Evolutionary conservation across 106 monocot species (phyloP).

Genomic region (Dactylorhiza incarnata): DNA sequence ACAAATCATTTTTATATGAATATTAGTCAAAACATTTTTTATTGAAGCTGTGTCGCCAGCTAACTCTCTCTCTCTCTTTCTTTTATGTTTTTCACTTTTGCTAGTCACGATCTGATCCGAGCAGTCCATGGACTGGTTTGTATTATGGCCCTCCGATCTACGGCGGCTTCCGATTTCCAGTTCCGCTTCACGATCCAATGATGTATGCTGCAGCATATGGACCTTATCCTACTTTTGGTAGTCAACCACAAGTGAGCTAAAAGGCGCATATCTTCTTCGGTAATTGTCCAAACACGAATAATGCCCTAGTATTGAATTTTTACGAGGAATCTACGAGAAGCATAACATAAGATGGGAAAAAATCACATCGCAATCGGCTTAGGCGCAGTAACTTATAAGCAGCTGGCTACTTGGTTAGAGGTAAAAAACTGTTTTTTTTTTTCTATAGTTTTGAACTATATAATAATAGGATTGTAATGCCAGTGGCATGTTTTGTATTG

Average conservation of each 20-base stretch:
- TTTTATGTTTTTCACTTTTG: background rate
- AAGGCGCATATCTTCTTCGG: background rate
- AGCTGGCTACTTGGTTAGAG: background rate
- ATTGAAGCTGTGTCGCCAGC: background rate
- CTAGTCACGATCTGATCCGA: constrained; percentile 31
- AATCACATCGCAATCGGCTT: constrained; percentile 2
- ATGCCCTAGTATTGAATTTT: background rate
- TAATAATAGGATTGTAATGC: background rate
- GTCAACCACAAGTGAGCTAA: constrained; percentile 85
- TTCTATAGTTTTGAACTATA: background rate
- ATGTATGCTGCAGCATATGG: constrained; percentile 68
- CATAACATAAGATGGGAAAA: constrained; percentile 1
- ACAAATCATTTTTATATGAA: too few species aligned
- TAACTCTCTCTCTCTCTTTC: background rate
- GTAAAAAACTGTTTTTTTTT: background rate
- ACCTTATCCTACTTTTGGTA: constrained; percentile 48
- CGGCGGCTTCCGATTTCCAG: constrained; percentile 45
- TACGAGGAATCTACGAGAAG: background rate
- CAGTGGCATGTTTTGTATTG: background rate
- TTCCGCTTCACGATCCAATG: constrained; percentile 48
- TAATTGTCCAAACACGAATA: background rate
- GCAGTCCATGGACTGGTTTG: constrained; percentile 54
- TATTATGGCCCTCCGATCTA: constrained; percentile 58
- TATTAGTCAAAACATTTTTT: too few species aligned
- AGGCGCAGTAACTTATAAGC: background rate